These are phyloP conservation scores for Globisporangium paddicum DNA, from an alignment of 352 stramenopile species.

Conservation along the genomic window DNA sequence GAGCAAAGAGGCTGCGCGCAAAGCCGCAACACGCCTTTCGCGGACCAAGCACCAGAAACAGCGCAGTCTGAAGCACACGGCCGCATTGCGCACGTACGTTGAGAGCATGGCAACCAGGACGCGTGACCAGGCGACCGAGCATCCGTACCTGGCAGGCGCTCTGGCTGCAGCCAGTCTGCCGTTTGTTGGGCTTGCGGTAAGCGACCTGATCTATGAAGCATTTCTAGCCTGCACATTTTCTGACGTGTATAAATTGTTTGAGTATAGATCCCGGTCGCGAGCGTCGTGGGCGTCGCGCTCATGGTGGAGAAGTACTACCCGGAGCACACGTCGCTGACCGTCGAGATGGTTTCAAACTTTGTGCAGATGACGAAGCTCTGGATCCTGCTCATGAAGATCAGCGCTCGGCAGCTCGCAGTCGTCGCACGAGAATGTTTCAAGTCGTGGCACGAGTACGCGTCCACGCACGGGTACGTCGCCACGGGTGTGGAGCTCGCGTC, in stretches of 20 bases:
- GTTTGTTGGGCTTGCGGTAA: conserved; percentile 74
- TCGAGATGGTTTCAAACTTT: conserved; percentile 71
- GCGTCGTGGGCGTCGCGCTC: conserved; percentile 60
- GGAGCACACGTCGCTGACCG: conserved; percentile 55
- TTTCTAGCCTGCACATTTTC: background rate
- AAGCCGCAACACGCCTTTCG: background rate
- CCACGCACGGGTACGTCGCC: conserved; percentile 55
- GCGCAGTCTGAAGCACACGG: conserved; percentile 27
- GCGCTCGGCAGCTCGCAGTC: conserved; percentile 54
- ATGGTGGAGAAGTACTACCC: conserved; percentile 80
- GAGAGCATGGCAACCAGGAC: conserved; percentile 34
- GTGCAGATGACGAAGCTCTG: conserved; percentile 82
- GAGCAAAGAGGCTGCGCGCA: conserved; percentile 7
- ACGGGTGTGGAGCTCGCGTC: conserved; percentile 65
- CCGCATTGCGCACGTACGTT: conserved; percentile 46
- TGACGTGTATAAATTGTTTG: background rate
- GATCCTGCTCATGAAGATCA: conserved; percentile 75
- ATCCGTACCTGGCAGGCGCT: conserved; percentile 60
- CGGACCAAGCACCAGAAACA: conserved; percentile 15
- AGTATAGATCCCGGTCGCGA: conserved; percentile 62
- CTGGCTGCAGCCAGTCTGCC: conserved; percentile 54
- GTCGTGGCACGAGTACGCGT: conserved; percentile 73
- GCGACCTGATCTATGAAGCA: conserved; percentile 8
- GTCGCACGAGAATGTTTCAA: conserved; percentile 61
- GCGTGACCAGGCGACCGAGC: conserved; percentile 34